Base-by-base conservation (phyloP, 345 rosid genomes). In the Eucalyptus camaldulensis region DNA sequence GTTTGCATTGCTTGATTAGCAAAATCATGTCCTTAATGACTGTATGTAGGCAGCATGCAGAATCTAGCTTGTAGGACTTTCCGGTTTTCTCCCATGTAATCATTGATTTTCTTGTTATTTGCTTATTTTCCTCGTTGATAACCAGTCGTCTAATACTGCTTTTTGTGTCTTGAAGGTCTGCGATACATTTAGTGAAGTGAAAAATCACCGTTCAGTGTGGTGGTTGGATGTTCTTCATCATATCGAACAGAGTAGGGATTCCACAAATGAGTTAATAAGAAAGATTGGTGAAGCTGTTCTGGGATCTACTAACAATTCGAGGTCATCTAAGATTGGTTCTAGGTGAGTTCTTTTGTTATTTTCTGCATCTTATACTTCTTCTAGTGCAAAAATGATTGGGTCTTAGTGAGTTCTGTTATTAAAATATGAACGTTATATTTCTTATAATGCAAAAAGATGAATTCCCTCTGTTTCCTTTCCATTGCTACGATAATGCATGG, bases 221-320 rank as follows among this genome's bases (percentile, higher is more conserved):
- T 97, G 99, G 99, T 92, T 96, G 92, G 97, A 96, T 91, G 96
- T 95, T 67, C 95, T 97, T 89, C 88, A 93, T 92, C 91, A 92
- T 90, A 92, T 93, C 76, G 99, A 96, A 92, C 92, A 92, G 91
- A 93, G 94, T 90, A 93, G 93, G 89, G 99, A 95, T 54, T 91
- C 93, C 72, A 91, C 94, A 65, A 90, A 88, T 53, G 99, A 96
- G 92, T 91, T 97, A 92, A 94, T 94, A 25, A 94, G 95, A 93
- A 97, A 95, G 93, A 94, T 95, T 92, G 97, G 96, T 92, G 99
- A 97, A 90, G 95, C 96, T 86, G 94, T 96, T 91, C 90, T 94
- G 86, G 95, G 95, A 92, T 90, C 91, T 90, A 90, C 92, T 87
- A 94, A 93, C 90, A 94, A 93, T 90, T 94, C 94, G 21, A 94